Conservation (phyloP, 192 early-diverging fungal genomes). For the Spizellomyces sp. region DNA sequence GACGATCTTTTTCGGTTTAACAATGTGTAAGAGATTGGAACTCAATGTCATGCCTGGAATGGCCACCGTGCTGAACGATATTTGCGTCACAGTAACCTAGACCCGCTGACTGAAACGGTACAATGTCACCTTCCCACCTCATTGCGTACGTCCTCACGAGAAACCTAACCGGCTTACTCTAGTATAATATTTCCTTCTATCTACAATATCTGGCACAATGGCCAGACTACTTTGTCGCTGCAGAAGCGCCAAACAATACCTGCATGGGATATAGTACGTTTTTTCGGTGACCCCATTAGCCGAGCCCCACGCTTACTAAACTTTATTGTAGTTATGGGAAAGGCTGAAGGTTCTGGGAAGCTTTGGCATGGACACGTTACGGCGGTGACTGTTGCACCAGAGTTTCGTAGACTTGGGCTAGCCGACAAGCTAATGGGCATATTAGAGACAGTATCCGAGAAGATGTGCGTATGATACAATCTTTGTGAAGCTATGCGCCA, state of each 20-base stretch:
- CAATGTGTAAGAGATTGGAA: slow-evolving; percentile 66
- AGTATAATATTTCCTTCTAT: slow-evolving; percentile 95
- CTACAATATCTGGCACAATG: slow-evolving; percentile 88
- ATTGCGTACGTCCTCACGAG: no score
- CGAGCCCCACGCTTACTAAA: neutral
- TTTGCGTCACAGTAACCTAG: slow-evolving; percentile 70
- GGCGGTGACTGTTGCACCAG: slow-evolving; percentile 94
- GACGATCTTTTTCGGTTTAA: slow-evolving; percentile 95
- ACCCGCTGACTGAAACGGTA: slow-evolving; percentile 92
- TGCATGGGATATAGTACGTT: slow-evolving; percentile 84
- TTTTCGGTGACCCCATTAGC: slow-evolving; percentile 6
- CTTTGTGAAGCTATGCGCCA: neutral
- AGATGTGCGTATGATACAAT: slow-evolving; percentile 51
- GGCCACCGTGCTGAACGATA: neutral
- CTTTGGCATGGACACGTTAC: slow-evolving; percentile 99
- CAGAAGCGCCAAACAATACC: slow-evolving; percentile 68
- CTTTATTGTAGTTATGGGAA: slow-evolving; percentile 78
- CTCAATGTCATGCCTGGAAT: neutral
- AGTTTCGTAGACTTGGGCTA: slow-evolving; percentile 89
- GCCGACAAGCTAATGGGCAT: slow-evolving; percentile 87
- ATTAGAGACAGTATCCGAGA: slow-evolving; percentile 88
- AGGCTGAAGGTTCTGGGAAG: slow-evolving; percentile 85
- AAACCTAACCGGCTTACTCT: neutral
- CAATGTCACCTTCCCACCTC: neutral
- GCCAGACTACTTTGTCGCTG: slow-evolving; percentile 91